Conservation (phyloP, 2,329 filamentous ascomycete species). For the Ilyonectria sp. region DNA sequence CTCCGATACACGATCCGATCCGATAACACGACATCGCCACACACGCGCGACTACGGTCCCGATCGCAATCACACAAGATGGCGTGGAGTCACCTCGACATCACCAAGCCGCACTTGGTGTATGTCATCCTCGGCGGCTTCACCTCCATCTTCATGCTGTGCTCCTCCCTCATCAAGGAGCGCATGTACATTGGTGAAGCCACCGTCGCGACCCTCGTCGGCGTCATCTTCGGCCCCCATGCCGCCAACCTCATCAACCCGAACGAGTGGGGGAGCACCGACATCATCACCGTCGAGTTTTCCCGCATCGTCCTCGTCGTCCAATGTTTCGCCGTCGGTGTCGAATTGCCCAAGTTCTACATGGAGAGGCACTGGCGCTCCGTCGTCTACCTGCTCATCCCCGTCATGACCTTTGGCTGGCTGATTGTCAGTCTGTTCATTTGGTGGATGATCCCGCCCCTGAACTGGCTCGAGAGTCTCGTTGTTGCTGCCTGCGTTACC, state of each 20-base stretch:
- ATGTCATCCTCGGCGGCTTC: conserved; percentile 98
- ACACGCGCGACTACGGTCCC: not conserved
- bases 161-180: conserved; percentile 98
- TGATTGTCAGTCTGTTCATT: conserved; percentile 92
- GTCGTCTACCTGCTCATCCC: conserved; percentile 90
- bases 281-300: conserved; percentile 90
- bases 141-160: conserved; percentile 98
- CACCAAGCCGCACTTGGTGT: conserved; percentile 97
- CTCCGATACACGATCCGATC: conserved; percentile 16
- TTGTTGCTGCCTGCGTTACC: conserved; percentile 92
- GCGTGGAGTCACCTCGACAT: conserved; percentile 86
- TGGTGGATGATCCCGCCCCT: conserved; percentile 89
- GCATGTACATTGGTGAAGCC: conserved; percentile 97
- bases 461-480: conserved; percentile 91
- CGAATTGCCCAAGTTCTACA: conserved; percentile 93
- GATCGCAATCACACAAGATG: conserved; percentile 62
- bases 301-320: conserved; percentile 89
- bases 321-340: conserved; percentile 95
- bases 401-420: conserved; percentile 98
- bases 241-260: conserved; percentile 85
- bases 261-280: conserved; percentile 85
- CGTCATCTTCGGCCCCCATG: conserved; percentile 90
- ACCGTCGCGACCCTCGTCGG: conserved; percentile 92
- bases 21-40: conserved; percentile 9
- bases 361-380: conserved; percentile 98